phyloP scores from a whole-genome alignment of 805 yeast species.

The Hanseniaspora hatyaiensis region DNA sequence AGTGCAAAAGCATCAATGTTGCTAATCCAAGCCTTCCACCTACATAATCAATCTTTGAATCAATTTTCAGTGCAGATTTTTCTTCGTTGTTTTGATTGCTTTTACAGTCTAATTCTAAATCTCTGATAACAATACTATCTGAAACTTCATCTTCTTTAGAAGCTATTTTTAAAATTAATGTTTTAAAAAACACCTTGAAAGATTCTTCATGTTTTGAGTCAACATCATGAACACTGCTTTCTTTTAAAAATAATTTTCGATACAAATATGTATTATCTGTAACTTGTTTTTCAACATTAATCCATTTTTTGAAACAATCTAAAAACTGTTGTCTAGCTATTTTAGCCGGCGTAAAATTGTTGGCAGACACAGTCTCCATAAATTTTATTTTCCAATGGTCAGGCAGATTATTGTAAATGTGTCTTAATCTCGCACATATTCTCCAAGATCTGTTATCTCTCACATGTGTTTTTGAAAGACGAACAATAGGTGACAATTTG shows the following conservation, averaged over 20 bases:
- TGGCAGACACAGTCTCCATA: conserved; percentile 23
- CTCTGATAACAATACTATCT: conserved; percentile 14
- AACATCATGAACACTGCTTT: conserved; percentile 7
- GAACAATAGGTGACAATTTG: conserved; percentile 69
- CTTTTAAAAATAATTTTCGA: conserved; percentile 36
- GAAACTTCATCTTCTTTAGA: conserved; percentile 9
- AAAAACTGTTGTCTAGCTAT: conserved; percentile 47
- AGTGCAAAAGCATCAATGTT: background rate
- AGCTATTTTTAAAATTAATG: conserved; percentile 13
- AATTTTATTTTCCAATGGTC: conserved; percentile 36
- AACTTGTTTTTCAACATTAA: conserved; percentile 79
- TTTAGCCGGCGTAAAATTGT: conserved; percentile 36
- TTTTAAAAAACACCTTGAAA: conserved; percentile 3
- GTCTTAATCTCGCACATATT: conserved; percentile 64
- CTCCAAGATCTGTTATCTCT: conserved; percentile 83
- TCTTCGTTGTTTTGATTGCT: background rate
- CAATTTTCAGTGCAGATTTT: background rate
- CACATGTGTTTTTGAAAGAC: conserved; percentile 62
- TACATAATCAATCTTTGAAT: background rate
- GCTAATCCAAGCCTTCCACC: conserved; percentile 9
- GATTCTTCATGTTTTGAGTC: background rate
- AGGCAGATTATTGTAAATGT: conserved; percentile 53
- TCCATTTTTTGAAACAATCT: conserved; percentile 60
- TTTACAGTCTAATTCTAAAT: background rate
- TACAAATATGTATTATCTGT: conserved; percentile 48